These are phyloP conservation scores for Carex sylvatica DNA, from an alignment of 202 grass and related monocot genomes.

Conservation along the genomic window DNA sequence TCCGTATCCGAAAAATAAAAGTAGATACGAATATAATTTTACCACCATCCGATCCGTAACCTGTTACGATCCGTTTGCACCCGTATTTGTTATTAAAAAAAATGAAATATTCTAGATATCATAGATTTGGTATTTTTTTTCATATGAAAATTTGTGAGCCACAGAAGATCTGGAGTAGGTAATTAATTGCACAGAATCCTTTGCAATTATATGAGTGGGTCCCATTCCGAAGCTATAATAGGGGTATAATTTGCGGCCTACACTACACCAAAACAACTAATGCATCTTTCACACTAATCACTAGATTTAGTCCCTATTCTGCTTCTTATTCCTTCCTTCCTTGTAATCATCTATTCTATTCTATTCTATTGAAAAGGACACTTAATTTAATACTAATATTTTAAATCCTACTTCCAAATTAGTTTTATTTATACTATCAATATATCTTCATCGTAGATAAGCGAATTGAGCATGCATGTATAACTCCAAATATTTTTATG, in stretches of 20 bases:
- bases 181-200: conserved; percentile 13
- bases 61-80: too few species aligned
- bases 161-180: background rate
- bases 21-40: too few species aligned
- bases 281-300: conserved; percentile 18
- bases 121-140: too few species aligned
- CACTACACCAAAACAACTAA: background rate
- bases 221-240: conserved; percentile 14
- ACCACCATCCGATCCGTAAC: too few species aligned
- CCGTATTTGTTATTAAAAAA: too few species aligned
- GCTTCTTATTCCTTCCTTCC: background rate
- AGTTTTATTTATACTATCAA: background rate
- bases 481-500: background rate
- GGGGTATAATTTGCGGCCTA: conserved; percentile 18
- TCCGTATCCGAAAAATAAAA: too few species aligned
- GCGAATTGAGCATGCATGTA: background rate
- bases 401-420: background rate
- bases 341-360: background rate
- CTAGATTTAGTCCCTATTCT: conserved; percentile 4
- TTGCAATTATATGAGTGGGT: conserved; percentile 29
- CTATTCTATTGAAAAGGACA: background rate
- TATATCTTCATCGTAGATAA: background rate
- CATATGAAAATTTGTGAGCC: background rate
- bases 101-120: too few species aligned
- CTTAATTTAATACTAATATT: background rate